Percentiles rank a stretch among this genome's conserved stretches.
phyloP scores from a whole-genome alignment of 225 moss, liverwort and hornwort genomes.

The Rhytidiadelphus loreus region DNA sequence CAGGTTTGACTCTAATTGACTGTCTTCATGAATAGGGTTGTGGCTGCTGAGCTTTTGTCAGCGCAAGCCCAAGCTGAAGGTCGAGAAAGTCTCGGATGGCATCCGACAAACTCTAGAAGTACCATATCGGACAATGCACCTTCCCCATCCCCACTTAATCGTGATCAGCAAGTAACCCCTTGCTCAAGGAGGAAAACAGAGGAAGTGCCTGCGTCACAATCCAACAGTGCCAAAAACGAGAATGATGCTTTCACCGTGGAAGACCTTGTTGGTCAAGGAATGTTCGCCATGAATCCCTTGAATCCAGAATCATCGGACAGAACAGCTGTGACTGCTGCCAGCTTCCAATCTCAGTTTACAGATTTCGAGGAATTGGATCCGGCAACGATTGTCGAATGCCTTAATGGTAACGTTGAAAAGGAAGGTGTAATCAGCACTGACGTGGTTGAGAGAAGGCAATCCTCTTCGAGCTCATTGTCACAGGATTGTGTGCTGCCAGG shows the following conservation, averaged over 20 bases:
- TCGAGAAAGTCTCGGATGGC: slow-evolving; percentile 31
- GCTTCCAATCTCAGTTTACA: slow-evolving; percentile 19
- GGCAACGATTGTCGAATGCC: not conserved
- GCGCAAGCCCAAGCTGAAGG: slow-evolving; percentile 34
- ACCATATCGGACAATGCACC: slow-evolving; percentile 14
- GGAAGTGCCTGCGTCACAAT: not conserved
- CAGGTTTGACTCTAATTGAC: not conserved
- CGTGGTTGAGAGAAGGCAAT: slow-evolving; percentile 4
- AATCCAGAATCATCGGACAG: slow-evolving; percentile 1
- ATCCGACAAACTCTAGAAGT: slow-evolving; percentile 7
- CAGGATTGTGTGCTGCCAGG: slow-evolving; percentile 19
- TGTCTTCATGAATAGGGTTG: slow-evolving; percentile 8
- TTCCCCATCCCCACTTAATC: slow-evolving; percentile 8
- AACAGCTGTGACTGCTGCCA: slow-evolving; percentile 8
- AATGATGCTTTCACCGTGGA: slow-evolving; percentile 1
- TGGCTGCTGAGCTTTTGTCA: slow-evolving; percentile 24
- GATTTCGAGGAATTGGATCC: slow-evolving; percentile 13
- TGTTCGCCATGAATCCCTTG: slow-evolving; percentile 7
- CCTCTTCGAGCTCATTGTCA: slow-evolving; percentile 23
- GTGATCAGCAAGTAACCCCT: slow-evolving; percentile 12
- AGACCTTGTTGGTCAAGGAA: slow-evolving; percentile 5
- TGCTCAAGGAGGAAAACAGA: slow-evolving; percentile 19
- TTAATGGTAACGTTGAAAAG: not conserved
- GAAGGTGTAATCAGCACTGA: not conserved
- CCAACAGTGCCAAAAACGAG: not conserved